These are phyloP conservation scores for Posidonia oceanica DNA, from an alignment of 116 monocot genomes.

Conservation along the genomic window DNA sequence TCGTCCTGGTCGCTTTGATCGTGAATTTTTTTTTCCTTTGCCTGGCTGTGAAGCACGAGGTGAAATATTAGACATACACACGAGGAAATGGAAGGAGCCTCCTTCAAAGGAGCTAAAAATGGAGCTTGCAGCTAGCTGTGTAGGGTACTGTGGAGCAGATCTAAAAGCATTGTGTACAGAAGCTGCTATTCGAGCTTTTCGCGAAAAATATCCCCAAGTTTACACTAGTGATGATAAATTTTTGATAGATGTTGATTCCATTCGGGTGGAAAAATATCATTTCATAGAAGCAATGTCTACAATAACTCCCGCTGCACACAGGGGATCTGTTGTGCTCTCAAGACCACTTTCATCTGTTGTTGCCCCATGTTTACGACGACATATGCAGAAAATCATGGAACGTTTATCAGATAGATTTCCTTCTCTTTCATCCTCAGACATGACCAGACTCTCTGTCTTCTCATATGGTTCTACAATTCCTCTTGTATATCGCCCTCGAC, in stretches of 20 bases:
- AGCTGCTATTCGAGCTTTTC: slow-evolving; percentile 94
- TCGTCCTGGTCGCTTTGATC: slow-evolving; percentile 95
- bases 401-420: slow-evolving; percentile 69
- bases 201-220: slow-evolving; percentile 99
- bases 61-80: slow-evolving; percentile 94
- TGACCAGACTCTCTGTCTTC: slow-evolving; percentile 38
- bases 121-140: slow-evolving; percentile 97
- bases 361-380: slow-evolving; percentile 64
- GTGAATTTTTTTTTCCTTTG: slow-evolving; percentile 89
- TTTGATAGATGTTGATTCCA: slow-evolving; percentile 92
- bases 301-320: slow-evolving; percentile 96
- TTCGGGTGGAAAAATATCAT: slow-evolving; percentile 85
- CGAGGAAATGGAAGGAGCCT: slow-evolving; percentile 95
- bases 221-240: slow-evolving; percentile 98
- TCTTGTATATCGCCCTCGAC: slow-evolving; percentile 84
- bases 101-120: slow-evolving; percentile 70
- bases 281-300: slow-evolving; percentile 96
- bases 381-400: slow-evolving; percentile 65
- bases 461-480: slow-evolving; percentile 62
- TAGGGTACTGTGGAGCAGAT: slow-evolving; percentile 99
- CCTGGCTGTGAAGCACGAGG: slow-evolving; percentile 89
- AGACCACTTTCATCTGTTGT: slow-evolving; percentile 88
- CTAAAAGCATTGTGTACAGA: slow-evolving; percentile 96
- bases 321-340: slow-evolving; percentile 82
- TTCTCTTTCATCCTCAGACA: slow-evolving; percentile 44